Base-by-base conservation (phyloP, 2,329 filamentous ascomycete genomes). In the Pyricularia pennisetigena region DNA sequence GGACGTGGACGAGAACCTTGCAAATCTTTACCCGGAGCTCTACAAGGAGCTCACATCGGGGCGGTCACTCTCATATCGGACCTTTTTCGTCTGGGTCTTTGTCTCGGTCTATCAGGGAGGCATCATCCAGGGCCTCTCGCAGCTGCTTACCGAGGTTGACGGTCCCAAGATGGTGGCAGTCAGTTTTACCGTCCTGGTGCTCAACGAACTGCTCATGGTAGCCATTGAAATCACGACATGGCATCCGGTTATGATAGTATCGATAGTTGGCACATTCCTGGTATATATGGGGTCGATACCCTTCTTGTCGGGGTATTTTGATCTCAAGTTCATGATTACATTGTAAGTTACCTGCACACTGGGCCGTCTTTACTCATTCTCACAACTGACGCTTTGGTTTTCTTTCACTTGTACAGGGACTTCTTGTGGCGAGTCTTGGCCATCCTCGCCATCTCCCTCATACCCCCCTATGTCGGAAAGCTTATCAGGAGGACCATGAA, bases 181-280 rank as follows among this genome's bases (percentile, higher is more conserved):
- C 64, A 93, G 90, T 69, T 99, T 97, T 76, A 96, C 94, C 0
- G 93, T 93, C 0, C 86, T 99, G 2, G 88, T 99, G 5, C 82
- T 98, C 70, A 99, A 98, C 77, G 95, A 99, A 77, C 85, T 99
- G 69, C 86, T 96, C 73, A 99, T 99, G 96, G 95, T 98, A 2
- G 94, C 94, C 3, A 92, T 97, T 69, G 92, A 97, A 76, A 92
- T 99, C 73, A 97, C 93, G 3, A 99, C 95, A 0, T 99, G 95
- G 95, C 95, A 98, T 78, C 90, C 90, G 57, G 84, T 94, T 70
- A 98, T 98, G 94, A 89, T 97, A 68, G 81, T 92, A 67, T 90
- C 86, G 72, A 90, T 98, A 70, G 75, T 97, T 6, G 94, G 92
- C 16, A 99, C 95, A 0, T 89, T 91, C 63, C 77, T 90, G 30